Base-by-base conservation (phyloP, 495 filamentous ascomycete species). In the Trichocladium uniseriatum region DNA sequence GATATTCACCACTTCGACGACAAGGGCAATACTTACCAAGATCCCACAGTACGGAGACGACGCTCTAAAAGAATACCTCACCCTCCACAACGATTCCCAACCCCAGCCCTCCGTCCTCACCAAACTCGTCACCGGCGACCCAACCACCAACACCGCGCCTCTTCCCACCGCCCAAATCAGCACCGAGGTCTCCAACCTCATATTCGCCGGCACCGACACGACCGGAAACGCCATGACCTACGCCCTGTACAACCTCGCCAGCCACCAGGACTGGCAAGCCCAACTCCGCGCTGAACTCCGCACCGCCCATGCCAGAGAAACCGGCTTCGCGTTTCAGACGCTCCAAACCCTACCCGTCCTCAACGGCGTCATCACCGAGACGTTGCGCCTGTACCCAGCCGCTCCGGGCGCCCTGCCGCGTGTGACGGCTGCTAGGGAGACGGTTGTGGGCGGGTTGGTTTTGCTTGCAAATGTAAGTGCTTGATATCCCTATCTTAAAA, bases 171-270 rank as follows among this genome's bases (percentile, higher is more conserved):
- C 52, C 1, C 41, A 53, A 2, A 62, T 62, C 32, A 31, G n/a
- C 27, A 40, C 38, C 42, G 59, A 62, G 48, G 48, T 62, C 8
- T 48, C 49, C 20, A 62, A 62, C 36, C 39, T 57, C 19, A 48
- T 52, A 8, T 62, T 57, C 38, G 59, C 59, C 8, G 59, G 48
- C 11, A 38, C 40, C 15, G 59, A 62, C 38, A 59, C 59, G 9
- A 62, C 59, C 9, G 56, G 56, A 10, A 53, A 53, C 42, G 51
- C 53, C 6, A 38, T 55, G 15, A 49, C 52, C 2, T 62, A 59
- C 37, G 40, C 55, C 5, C 53, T 62, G 27, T 62, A 52, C 38
- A 43, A 48, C n/a, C 44, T 62, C 11, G 49, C 53, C 9, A 45
- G 43, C 34, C 18, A 48, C 38, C 48, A 44, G 7, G 48, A 53